These are phyloP conservation scores for Benincasa hispida DNA, from an alignment of 306 rosid species.

Conservation along the genomic window DNA sequence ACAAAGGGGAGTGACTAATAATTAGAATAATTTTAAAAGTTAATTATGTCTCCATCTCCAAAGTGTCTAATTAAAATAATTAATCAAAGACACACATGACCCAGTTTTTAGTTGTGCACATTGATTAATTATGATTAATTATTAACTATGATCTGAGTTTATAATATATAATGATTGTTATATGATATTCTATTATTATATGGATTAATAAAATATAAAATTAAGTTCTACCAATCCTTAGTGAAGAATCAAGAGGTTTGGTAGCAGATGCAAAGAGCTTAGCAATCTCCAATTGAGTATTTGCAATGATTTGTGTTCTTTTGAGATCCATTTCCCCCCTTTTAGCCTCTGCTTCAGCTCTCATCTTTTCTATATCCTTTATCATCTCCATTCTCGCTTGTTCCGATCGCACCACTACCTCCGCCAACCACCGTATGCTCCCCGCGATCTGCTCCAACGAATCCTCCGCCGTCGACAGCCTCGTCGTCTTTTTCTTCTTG, in stretches of 20 bases:
- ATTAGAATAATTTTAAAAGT: too few species aligned
- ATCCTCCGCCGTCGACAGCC: constrained; percentile 4
- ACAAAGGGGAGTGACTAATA: too few species aligned
- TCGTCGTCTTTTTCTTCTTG: constrained; percentile 13
- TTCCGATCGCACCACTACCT: constrained; percentile 76
- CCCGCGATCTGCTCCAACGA: constrained; percentile 45
- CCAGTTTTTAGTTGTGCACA: too few species aligned
- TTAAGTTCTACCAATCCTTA: constrained; percentile 43
- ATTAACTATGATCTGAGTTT: too few species aligned
- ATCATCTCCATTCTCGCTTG: constrained; percentile 75
- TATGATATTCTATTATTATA: too few species aligned
- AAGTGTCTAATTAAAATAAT: too few species aligned
- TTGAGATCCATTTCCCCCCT: constrained; percentile 86
- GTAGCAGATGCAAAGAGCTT: constrained; percentile 62
- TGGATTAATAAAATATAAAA: too few species aligned
- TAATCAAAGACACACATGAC: too few species aligned
- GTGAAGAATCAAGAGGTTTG: constrained; percentile 78
- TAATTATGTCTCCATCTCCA: too few species aligned
- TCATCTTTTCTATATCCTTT: constrained; percentile 86
- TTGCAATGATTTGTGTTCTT: constrained; percentile 82
- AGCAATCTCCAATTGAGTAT: constrained; percentile 90
- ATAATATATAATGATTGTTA: too few species aligned
- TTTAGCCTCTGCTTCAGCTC: constrained; percentile 90
- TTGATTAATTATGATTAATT: too few species aligned
- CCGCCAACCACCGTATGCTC: constrained; percentile 90